These are phyloP conservation scores for Ceratonia siliqua DNA, from an alignment of 306 rosid species.

Conservation along the genomic window DNA sequence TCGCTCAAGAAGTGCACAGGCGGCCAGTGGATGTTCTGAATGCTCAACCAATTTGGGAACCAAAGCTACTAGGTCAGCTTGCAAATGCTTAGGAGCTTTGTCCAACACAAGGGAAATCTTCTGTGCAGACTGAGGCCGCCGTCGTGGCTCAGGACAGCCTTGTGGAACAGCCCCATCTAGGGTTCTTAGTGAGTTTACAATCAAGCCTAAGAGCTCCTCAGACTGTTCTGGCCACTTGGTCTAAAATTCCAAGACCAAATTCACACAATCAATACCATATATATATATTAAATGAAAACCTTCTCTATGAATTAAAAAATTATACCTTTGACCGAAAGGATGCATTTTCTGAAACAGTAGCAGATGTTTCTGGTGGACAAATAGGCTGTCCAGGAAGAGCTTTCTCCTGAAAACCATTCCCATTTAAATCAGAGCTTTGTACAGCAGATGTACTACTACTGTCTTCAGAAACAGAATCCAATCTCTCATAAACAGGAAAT, in stretches of 20 bases:
- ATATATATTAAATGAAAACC: constrained; percentile 19
- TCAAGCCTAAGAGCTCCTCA: constrained; percentile 98
- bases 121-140: constrained; percentile 94
- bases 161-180: constrained; percentile 95
- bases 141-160: constrained; percentile 96
- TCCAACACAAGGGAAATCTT: constrained; percentile 93
- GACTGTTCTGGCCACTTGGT: constrained; percentile 99
- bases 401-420: constrained; percentile 51
- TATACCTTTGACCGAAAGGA: constrained; percentile 81
- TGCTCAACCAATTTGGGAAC: constrained; percentile 98
- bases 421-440: constrained; percentile 80
- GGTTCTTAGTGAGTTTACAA: constrained; percentile 94
- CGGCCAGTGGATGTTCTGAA: constrained; percentile 98
- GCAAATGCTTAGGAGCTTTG: constrained; percentile 98
- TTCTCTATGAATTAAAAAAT: constrained; percentile 17
- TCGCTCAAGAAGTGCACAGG: constrained; percentile 87
- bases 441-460: constrained; percentile 74
- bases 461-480: constrained; percentile 70
- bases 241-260: constrained; percentile 58
- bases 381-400: constrained; percentile 71
- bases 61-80: constrained; percentile 83
- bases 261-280: constrained; percentile 33
- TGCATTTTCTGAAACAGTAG: constrained; percentile 67
- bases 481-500: constrained; percentile 66
- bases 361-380: constrained; percentile 90